Base-by-base conservation (phyloP, 768 basidiomycete genomes). In the Rhodotorula paludigena region DNA sequence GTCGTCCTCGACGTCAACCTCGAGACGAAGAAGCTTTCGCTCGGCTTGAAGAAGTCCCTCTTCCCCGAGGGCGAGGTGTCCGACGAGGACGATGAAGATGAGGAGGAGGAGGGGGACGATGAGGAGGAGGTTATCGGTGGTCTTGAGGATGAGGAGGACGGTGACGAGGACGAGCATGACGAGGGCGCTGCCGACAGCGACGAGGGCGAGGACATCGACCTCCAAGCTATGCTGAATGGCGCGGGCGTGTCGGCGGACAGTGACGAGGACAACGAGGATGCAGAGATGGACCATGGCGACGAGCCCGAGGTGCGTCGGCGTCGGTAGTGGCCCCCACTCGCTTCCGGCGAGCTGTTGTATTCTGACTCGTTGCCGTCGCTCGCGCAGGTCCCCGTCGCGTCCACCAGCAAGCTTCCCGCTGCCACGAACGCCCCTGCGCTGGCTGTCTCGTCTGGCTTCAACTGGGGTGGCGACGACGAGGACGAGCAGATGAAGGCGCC, bases 21-120 rank as follows among this genome's bases (percentile, higher is more conserved):
- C 35, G 86, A 87, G 64, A 89, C 87, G 74, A 86, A 86, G 52
- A 90, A 91, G 65, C 82, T 99, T 63, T 87, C 89, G 57, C 82
- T 88, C 63, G 83, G 85, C 44, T 81, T 98, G 63, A 97, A 94
- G 77, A 89, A 90, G 33, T 94, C 92, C 35, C 85, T 85, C 74
- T 69, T 73, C 72, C 64, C 67, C n/a, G 68, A 60, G 21, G 72
- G 56, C 35, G 68, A 48, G 33, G 32, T 3, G 33, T 58, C 33
- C 32, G 75, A 75, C 35, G 81, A 74, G 15, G 74, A 73, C 11
- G 78, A 74, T 18, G 72, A 68, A 11, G 72, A 72, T 0, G 76
- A 75, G 0, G 72, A 69, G 3, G 36, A 70, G 18, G 66, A 65
- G 5, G 76, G 72, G 5, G 73, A 69, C 35, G 73, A 67, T 10